Percentiles rank a stretch among this genome's conserved stretches.
Evolutionary conservation across 495 filamentous ascomycete genomes (phyloP).

Genomic region (Geopyxis carbonaria): DNA sequence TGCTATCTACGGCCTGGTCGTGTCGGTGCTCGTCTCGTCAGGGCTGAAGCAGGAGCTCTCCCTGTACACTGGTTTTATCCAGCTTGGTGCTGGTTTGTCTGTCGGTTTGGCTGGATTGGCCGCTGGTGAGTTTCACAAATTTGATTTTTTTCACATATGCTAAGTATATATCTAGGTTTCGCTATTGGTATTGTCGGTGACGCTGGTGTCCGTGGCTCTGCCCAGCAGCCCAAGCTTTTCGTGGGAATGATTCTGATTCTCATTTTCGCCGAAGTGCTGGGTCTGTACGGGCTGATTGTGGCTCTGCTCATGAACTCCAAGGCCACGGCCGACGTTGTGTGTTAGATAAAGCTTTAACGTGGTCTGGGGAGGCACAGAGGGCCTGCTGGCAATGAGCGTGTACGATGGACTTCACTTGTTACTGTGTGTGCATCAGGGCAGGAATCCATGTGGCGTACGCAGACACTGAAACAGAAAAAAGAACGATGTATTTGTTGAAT

Average conservation of each 20-base stretch:
- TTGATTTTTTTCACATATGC: neutral
- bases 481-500: too few species aligned
- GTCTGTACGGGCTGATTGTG: slow-evolving; percentile 96
- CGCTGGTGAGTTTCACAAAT: slow-evolving; percentile 45
- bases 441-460: too few species aligned
- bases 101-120: slow-evolving; percentile 95
- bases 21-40: slow-evolving; percentile 94
- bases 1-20: slow-evolving; percentile 98
- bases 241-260: slow-evolving; percentile 99
- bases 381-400: neutral
- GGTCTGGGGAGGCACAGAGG: neutral
- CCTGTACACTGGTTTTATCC: slow-evolving; percentile 90
- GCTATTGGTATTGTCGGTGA: slow-evolving; percentile 99
- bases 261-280: slow-evolving; percentile 99
- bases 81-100: slow-evolving; percentile 88
- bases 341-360: slow-evolving; percentile 20
- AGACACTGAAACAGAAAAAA: too few species aligned
- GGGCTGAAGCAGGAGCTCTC: slow-evolving; percentile 63
- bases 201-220: slow-evolving; percentile 94
- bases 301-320: slow-evolving; percentile 98
- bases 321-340: slow-evolving; percentile 34
- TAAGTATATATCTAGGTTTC: slow-evolving; percentile 37
- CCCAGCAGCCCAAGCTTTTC: slow-evolving; percentile 92
- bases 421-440: neutral
- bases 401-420: slow-evolving; percentile 1